Conservation (phyloP, 805 yeast genomes). For the Metschnikowia cerradonensis region DNA sequence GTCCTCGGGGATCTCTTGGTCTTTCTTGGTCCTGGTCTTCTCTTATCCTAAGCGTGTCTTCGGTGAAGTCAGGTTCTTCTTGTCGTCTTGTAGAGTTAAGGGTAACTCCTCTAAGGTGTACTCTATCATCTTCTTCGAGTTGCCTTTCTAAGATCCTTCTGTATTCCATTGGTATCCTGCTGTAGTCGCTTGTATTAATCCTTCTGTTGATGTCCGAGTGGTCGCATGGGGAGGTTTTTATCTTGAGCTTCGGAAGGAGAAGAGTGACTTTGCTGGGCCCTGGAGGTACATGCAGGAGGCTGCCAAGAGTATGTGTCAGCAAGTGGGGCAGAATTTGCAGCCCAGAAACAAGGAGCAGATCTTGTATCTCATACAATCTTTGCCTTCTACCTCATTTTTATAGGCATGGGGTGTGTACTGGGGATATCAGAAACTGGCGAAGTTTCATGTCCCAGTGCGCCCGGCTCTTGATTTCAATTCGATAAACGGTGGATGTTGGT, state of each 20-base stretch:
- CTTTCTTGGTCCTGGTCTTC: too few relatives aligned
- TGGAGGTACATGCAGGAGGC: conserved; percentile 21
- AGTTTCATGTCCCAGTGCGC: conserved; percentile 16
- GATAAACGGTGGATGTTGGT: too few relatives aligned
- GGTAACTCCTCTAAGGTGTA: too few relatives aligned
- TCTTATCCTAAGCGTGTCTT: too few relatives aligned
- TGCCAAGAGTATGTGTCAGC: conserved; percentile 15
- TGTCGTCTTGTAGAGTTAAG: too few relatives aligned
- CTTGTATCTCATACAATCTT: conserved; percentile 15
- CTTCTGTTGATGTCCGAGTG: too few relatives aligned
- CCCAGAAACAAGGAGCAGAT: conserved; percentile 14
- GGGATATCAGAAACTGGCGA: conserved; percentile 20
- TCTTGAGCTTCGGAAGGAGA: conserved; percentile 14
- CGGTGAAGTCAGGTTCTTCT: too few relatives aligned
- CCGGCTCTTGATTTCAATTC: conserved; percentile 12
- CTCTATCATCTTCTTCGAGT: too few relatives aligned
- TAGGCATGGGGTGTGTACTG: conserved; percentile 21
- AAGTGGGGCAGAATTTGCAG: conserved; percentile 14
- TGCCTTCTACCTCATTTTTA: conserved; percentile 18
- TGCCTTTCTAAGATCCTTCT: too few relatives aligned
- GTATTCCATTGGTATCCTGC: too few relatives aligned
- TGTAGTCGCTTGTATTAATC: too few relatives aligned
- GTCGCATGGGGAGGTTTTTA: conserved; percentile 22
- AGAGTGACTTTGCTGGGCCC: conserved; percentile 16
- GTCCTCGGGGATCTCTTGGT: too few relatives aligned